These are phyloP conservation scores for Fusarium sp. DNA, from an alignment of 2,329 filamentous ascomycete genomes.

Conservation along the genomic window DNA sequence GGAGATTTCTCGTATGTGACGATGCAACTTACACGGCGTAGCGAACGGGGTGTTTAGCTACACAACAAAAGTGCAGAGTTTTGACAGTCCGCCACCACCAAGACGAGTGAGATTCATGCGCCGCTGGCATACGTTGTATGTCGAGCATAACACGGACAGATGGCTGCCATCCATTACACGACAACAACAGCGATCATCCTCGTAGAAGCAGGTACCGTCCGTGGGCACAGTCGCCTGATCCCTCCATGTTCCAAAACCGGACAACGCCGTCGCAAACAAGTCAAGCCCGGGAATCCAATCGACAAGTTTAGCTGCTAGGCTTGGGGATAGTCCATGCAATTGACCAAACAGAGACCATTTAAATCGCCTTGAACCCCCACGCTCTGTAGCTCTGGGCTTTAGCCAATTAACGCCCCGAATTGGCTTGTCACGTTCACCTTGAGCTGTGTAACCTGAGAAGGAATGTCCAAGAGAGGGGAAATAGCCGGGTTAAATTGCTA, in stretches of 20 bases:
- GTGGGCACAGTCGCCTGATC: slow-evolving; percentile 46
- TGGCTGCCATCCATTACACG: slow-evolving; percentile 34
- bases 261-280: slow-evolving; percentile 14
- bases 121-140: slow-evolving; percentile 3
- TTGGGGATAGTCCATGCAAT: background rate
- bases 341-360: slow-evolving; percentile 15
- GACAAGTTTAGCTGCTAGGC: background rate
- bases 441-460: slow-evolving; percentile 35
- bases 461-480: slow-evolving; percentile 15
- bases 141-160: slow-evolving; percentile 19
- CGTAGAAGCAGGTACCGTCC: slow-evolving; percentile 47
- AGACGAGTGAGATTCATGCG: background rate
- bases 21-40: slow-evolving; percentile 16
- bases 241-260: slow-evolving; percentile 23
- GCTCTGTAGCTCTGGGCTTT: background rate
- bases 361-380: slow-evolving; percentile 38
- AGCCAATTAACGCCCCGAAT: slow-evolving; percentile 41
- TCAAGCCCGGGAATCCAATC: slow-evolving; percentile 27
- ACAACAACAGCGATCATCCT: slow-evolving; percentile 23
- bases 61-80: background rate
- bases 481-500: background rate
- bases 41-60: background rate
- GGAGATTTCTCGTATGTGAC: slow-evolving; percentile 6
- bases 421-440: slow-evolving; percentile 10
- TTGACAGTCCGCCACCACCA: slow-evolving; percentile 20